Evolutionary conservation across 176 grass and related monocot genomes (phyloP).

Genomic region (Musa troglodytarum): DNA sequence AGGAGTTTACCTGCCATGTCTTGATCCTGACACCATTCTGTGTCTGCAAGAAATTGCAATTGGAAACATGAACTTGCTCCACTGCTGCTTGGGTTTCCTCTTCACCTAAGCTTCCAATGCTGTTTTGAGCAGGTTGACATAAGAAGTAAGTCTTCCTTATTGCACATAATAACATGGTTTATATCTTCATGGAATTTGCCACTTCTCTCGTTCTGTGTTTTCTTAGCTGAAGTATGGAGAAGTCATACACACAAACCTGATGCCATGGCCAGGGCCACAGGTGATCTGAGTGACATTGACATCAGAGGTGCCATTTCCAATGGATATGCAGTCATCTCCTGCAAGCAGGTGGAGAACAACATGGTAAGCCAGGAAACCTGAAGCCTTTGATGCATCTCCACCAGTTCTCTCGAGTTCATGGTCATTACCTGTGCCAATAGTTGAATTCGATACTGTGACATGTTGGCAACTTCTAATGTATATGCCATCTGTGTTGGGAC

Average conservation of each 20-base stretch:
- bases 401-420: not conserved
- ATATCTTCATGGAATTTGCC: no score
- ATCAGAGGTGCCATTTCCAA: not conserved
- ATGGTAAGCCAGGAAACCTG: no score
- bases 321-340: slow-evolving; percentile 7
- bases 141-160: no score
- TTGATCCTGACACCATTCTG: slow-evolving; percentile 1
- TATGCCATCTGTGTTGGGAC: slow-evolving; percentile 2
- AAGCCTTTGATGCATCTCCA: not conserved
- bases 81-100: not conserved
- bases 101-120: not conserved
- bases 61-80: not conserved
- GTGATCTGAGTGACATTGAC: not conserved
- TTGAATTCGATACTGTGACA: not conserved
- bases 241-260: not conserved
- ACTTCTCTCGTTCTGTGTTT: no score
- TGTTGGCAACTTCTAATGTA: not conserved
- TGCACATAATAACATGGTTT: no score
- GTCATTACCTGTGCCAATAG: not conserved
- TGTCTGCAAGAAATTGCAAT: not conserved
- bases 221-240: not conserved
- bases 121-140: not conserved
- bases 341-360: not conserved
- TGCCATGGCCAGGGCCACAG: not conserved
- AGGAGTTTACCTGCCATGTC: not conserved